These are phyloP conservation scores for Exophiala dermatitidis DNA, from an alignment of 2,329 filamentous ascomycete genomes.

Conservation along the genomic window DNA sequence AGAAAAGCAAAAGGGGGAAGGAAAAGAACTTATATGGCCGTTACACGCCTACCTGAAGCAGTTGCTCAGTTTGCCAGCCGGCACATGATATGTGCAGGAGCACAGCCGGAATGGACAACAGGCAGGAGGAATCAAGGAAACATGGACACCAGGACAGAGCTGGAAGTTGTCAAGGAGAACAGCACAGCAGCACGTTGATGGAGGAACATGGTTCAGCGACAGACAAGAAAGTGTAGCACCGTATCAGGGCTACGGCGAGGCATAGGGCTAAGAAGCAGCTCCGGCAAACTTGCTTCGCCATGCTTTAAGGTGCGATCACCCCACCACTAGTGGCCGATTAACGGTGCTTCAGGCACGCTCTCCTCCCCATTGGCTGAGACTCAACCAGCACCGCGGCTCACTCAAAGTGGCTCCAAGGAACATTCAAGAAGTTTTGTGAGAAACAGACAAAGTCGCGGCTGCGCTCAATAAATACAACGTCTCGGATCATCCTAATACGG, in stretches of 20 bases:
- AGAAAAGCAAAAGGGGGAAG: neutral
- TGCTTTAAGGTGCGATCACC: neutral
- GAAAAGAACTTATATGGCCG: neutral
- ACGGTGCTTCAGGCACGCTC: constrained; percentile 10
- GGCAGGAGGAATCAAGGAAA: too few species aligned
- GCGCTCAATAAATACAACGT: neutral
- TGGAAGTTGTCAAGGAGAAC: too few species aligned
- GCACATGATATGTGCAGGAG: too few species aligned
- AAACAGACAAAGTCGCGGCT: neutral
- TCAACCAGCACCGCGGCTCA: constrained; percentile 1
- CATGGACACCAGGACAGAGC: too few species aligned
- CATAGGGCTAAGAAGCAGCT: too few species aligned
- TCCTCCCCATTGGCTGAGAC: constrained; percentile 10
- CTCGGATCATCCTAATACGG: neutral
- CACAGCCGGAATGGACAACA: too few species aligned
- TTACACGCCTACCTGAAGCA: too few species aligned
- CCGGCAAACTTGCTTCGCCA: constrained; percentile 7
- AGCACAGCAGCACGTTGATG: too few species aligned
- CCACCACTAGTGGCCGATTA: neutral
- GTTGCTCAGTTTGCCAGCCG: too few species aligned
- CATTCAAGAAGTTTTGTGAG: constrained; percentile 23
- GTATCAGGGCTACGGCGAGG: neutral
- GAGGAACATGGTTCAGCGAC: too few species aligned
- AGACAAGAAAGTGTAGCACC: too few species aligned
- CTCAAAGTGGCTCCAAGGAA: constrained; percentile 11